These are phyloP conservation scores for Lactarius hengduanensis DNA, from an alignment of 768 basidiomycete species.

Conservation along the genomic window DNA sequence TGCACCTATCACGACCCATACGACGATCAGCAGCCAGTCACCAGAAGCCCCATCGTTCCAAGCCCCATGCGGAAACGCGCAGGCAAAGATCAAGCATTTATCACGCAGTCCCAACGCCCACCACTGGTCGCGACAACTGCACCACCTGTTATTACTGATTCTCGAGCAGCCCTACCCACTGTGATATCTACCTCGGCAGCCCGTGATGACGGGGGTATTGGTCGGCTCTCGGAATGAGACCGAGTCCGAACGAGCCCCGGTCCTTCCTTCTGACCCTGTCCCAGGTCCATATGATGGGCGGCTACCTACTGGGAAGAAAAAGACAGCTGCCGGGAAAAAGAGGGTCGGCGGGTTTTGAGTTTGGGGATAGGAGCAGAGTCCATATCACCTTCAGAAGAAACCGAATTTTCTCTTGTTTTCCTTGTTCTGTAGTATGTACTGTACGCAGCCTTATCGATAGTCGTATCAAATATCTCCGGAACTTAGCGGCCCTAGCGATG, in stretches of 20 bases:
- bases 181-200: conserved; percentile 15
- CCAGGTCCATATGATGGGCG: conserved; percentile 73
- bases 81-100: background rate
- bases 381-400: no score
- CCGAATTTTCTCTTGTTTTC: no score
- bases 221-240: background rate
- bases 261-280: conserved; percentile 36
- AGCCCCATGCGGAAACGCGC: conserved; percentile 1
- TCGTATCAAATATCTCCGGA: background rate
- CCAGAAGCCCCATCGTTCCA: background rate
- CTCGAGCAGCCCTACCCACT: background rate
- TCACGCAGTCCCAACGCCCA: conserved; percentile 5
- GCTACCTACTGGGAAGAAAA: conserved; percentile 49
- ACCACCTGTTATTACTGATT: conserved; percentile 7
- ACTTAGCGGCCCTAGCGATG: background rate
- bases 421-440: no score
- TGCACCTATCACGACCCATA: conserved; percentile 61
- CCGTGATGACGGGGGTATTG: background rate
- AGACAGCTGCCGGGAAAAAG: conserved; percentile 50
- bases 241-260: background rate
- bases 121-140: background rate
- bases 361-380: background rate
- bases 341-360: conserved; percentile 72
- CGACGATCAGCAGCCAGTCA: conserved; percentile 30
- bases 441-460: no score